A percentile compares a stretch with the other conserved stretches of the same genome.
Evolutionary conservation across 306 rosid species (phyloP).

Genomic region (Ziziphus jujuba): DNA sequence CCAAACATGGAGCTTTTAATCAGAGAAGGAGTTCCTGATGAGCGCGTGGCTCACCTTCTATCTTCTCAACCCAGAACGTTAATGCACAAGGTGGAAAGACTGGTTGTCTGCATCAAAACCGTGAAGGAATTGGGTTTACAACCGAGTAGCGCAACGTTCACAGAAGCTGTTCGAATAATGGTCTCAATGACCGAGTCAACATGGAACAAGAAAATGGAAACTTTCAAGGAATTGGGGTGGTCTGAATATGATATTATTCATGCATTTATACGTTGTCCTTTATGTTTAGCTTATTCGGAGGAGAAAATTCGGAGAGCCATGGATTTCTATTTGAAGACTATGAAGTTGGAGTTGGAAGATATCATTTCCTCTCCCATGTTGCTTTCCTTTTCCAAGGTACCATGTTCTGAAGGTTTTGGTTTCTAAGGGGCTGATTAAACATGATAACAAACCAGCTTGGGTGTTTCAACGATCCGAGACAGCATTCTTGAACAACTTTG

Average conservation of each 20-base stretch:
- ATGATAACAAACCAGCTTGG: background rate
- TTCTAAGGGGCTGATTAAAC: constrained; percentile 5
- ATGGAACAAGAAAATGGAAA: background rate
- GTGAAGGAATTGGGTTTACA: too few relatives aligned
- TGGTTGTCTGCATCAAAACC: too few relatives aligned
- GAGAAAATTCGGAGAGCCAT: constrained; percentile 11
- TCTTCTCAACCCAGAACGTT: too few relatives aligned
- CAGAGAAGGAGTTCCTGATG: too few relatives aligned
- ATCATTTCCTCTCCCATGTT: constrained; percentile 9
- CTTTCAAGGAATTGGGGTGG: constrained; percentile 29
- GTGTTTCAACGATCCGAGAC: too few relatives aligned
- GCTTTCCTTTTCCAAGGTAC: constrained; percentile 13
- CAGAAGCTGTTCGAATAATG: too few relatives aligned
- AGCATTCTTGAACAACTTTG: too few relatives aligned
- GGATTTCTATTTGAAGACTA: constrained; percentile 23
- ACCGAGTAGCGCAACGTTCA: too few relatives aligned
- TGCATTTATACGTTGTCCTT: constrained; percentile 9
- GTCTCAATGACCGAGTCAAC: too few relatives aligned
- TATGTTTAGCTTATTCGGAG: constrained; percentile 20
- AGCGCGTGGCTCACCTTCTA: too few relatives aligned
- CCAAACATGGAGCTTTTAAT: too few relatives aligned
- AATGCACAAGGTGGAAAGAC: too few relatives aligned
- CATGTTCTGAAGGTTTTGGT: constrained; percentile 22
- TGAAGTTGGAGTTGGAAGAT: constrained; percentile 7
- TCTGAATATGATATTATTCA: constrained; percentile 14